Percentiles rank a stretch among this genome's conserved stretches.
phyloP scores from a whole-genome alignment of 2,329 filamentous ascomycete genomes.

The Didymella exigua region DNA sequence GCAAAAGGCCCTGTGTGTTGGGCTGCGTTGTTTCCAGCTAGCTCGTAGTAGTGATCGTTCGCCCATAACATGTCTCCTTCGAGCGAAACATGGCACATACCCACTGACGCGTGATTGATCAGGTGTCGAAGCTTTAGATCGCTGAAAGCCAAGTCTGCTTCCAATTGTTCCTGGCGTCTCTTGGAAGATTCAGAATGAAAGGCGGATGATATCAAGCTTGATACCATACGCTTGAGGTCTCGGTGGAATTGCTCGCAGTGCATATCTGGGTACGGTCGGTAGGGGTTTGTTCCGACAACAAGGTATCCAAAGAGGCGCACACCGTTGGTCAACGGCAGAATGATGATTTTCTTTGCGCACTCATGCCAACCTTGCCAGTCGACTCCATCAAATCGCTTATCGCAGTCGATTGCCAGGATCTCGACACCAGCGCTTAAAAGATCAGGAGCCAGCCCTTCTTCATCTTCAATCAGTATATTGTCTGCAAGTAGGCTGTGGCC shows the following conservation, averaged over 20 bases:
- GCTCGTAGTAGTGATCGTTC: slow-evolving; percentile 43
- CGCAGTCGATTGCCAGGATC: slow-evolving; percentile 30
- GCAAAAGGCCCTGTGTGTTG: slow-evolving; percentile 22
- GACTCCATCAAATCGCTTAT: slow-evolving; percentile 37
- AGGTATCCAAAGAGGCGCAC: slow-evolving; percentile 36
- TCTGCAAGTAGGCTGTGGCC: slow-evolving; percentile 36
- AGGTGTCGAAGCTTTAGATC: slow-evolving; percentile 44
- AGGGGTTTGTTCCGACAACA: slow-evolving; percentile 46
- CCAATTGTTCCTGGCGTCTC: slow-evolving; percentile 38
- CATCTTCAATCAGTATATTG: slow-evolving; percentile 27
- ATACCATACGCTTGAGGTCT: slow-evolving; percentile 41
- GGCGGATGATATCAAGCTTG: slow-evolving; percentile 36
- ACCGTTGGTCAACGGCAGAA: slow-evolving; percentile 35
- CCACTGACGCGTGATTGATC: slow-evolving; percentile 44
- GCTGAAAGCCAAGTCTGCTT: slow-evolving; percentile 43
- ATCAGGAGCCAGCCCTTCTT: slow-evolving; percentile 37
- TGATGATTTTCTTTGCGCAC: slow-evolving; percentile 33
- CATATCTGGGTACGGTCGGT: slow-evolving; percentile 40
- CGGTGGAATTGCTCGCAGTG: slow-evolving; percentile 41
- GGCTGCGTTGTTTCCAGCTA: slow-evolving; percentile 29
- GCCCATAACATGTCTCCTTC: slow-evolving; percentile 43
- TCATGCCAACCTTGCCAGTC: slow-evolving; percentile 38
- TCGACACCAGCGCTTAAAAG: slow-evolving; percentile 34
- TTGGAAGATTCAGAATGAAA: slow-evolving; percentile 27
- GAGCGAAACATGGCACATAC: slow-evolving; percentile 41